Evolutionary conservation across 345 rosid genomes (phyloP).

Genomic region (Punica granatum): DNA sequence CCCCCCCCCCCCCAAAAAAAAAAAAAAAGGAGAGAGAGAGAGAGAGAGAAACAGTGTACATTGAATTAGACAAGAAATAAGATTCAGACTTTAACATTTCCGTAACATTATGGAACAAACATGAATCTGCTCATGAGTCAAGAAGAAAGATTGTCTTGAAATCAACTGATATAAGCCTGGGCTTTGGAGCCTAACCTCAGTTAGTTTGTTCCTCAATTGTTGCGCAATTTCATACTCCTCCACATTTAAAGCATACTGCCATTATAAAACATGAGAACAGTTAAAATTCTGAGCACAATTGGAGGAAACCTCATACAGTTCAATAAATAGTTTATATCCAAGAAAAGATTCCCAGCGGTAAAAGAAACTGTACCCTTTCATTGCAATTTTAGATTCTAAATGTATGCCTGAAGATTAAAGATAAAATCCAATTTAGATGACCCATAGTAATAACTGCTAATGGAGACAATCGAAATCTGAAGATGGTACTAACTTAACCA

Average conservation of each 20-base stretch:
- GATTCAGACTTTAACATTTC: not conserved
- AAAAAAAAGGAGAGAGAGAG: no score
- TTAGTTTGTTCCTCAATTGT: conserved; percentile 72
- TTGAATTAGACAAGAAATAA: not conserved
- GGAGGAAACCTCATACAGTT: not conserved
- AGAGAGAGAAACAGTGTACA: not conserved
- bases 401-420: not conserved
- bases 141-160: not conserved
- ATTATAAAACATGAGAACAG: conserved; percentile 14
- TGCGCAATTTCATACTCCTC: conserved; percentile 87
- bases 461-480: not conserved
- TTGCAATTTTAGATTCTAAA: not conserved
- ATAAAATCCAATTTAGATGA: not conserved
- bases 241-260: conserved; percentile 77
- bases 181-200: conserved; percentile 47
- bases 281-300: conserved; percentile 8
- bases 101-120: not conserved
- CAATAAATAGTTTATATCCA: not conserved
- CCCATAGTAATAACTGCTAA: not conserved
- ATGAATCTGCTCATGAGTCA: not conserved
- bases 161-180: conserved; percentile 1
- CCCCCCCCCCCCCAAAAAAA: no score
- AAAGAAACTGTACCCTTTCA: not conserved
- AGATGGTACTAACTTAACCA: not conserved
- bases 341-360: not conserved